Conservation (phyloP, 177 flowering plant species). For the Tripterygium wilfordii region DNA sequence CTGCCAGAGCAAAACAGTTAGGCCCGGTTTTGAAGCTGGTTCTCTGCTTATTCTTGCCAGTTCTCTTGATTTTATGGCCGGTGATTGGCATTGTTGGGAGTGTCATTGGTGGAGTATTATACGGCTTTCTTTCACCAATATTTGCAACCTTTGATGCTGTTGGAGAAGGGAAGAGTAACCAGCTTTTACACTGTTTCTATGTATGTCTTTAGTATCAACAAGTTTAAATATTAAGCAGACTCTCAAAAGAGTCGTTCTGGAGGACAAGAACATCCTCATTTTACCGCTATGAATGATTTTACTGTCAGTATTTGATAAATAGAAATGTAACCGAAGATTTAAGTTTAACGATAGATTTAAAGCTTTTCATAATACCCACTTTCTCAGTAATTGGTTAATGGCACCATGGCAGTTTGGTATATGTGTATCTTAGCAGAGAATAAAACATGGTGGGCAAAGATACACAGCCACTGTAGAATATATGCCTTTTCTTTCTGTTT, state of each 20-base stretch:
- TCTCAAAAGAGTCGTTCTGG: too few relatives aligned
- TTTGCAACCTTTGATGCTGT: slow-evolving; percentile 85
- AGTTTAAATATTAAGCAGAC: too few relatives aligned
- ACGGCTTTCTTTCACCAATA: slow-evolving; percentile 77
- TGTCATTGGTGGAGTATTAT: slow-evolving; percentile 61
- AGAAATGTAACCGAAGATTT: too few relatives aligned
- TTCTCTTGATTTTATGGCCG: slow-evolving; percentile 61
- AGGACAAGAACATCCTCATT: too few relatives aligned
- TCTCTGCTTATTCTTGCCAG: slow-evolving; percentile 39
- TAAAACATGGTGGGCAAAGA: too few relatives aligned
- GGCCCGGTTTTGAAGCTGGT: slow-evolving; percentile 82
- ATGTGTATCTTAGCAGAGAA: too few relatives aligned
- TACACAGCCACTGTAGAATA: background rate
- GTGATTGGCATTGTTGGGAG: slow-evolving; percentile 60
- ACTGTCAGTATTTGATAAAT: too few relatives aligned
- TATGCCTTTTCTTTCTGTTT: background rate
- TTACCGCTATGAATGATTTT: too few relatives aligned
- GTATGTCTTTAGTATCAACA: slow-evolving; percentile 36
- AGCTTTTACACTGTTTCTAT: slow-evolving; percentile 56
- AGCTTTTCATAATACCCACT: too few relatives aligned
- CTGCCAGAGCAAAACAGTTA: slow-evolving; percentile 56
- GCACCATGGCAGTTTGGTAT: too few relatives aligned
- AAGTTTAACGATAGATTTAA: too few relatives aligned
- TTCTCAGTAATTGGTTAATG: too few relatives aligned
- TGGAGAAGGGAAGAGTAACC: slow-evolving; percentile 67